Conservation (phyloP, 192 early-diverging fungal species). For the Pecoramyces ruminantium region DNA sequence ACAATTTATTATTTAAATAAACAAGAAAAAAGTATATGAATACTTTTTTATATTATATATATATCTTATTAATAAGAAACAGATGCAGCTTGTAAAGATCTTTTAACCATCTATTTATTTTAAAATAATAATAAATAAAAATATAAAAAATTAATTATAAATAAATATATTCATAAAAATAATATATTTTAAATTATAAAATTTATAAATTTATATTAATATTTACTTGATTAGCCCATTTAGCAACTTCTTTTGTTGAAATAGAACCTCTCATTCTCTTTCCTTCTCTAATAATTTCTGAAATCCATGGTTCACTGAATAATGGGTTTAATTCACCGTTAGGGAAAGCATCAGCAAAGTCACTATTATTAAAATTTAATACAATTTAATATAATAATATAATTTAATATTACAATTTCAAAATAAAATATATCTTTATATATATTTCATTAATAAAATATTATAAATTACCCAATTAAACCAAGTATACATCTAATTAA, state of each 20-base stretch:
- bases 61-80: background rate
- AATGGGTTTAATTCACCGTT: constrained; percentile 47
- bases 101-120: background rate
- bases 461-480: constrained; percentile 49
- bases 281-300: constrained; percentile 55
- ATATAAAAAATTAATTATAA: too few relatives aligned
- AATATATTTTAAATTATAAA: too few relatives aligned
- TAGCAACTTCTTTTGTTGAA: constrained; percentile 35
- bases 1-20: too few relatives aligned
- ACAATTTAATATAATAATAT: too few relatives aligned
- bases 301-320: constrained; percentile 61
- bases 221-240: constrained; percentile 33
- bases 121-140: too few relatives aligned
- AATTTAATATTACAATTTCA: too few relatives aligned
- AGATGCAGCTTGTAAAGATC: background rate
- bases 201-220: background rate
- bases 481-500: constrained; percentile 66
- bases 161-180: too few relatives aligned
- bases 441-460: background rate
- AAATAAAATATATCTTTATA: background rate
- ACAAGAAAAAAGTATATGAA: too few relatives aligned
- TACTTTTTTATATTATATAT: too few relatives aligned
- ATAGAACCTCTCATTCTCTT: constrained; percentile 19
- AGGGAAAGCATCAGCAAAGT: constrained; percentile 80
- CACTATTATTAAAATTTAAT: constrained; percentile 24